A percentile compares a stretch with the other conserved stretches of the same genome.
These are phyloP conservation scores for Nannochloropsis gaditana DNA, from an alignment of 108 stramenopile genomes.

Conservation along the genomic window DNA sequence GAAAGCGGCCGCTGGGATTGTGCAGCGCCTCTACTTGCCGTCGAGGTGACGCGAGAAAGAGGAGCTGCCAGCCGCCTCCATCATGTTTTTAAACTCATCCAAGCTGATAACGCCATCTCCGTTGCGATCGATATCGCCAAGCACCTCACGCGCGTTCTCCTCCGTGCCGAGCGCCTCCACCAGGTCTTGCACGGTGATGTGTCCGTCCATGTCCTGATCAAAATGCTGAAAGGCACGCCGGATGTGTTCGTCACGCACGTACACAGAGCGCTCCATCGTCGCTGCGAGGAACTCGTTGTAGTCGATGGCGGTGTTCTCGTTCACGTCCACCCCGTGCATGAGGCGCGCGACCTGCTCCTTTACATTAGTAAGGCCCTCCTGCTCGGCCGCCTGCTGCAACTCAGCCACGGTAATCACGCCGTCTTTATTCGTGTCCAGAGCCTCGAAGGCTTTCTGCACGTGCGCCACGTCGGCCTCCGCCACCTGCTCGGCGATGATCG, in stretches of 20 bases:
- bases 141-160: slow-evolving; percentile 70
- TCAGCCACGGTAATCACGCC: slow-evolving; percentile 47
- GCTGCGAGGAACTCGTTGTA: slow-evolving; percentile 50
- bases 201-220: slow-evolving; percentile 34
- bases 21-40: too few relatives aligned
- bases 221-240: slow-evolving; percentile 45
- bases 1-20: too few relatives aligned
- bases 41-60: neutral
- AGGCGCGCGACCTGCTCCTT: slow-evolving; percentile 40
- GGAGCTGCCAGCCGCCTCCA: slow-evolving; percentile 31
- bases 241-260: slow-evolving; percentile 48
- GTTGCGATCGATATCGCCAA: slow-evolving; percentile 66
- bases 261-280: slow-evolving; percentile 50
- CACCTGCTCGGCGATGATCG: slow-evolving; percentile 53
- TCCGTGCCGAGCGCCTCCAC: slow-evolving; percentile 66
- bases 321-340: slow-evolving; percentile 41
- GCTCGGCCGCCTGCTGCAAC: slow-evolving; percentile 40
- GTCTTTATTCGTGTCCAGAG: slow-evolving; percentile 35
- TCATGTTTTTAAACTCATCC: slow-evolving; percentile 64
- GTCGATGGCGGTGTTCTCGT: slow-evolving; percentile 42
- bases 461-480: slow-evolving; percentile 50
- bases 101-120: slow-evolving; percentile 75
- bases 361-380: slow-evolving; percentile 33
- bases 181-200: slow-evolving; percentile 68
- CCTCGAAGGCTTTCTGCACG: slow-evolving; percentile 33